These are phyloP conservation scores for Trifolium subterraneum DNA, from an alignment of 306 rosid genomes.

Conservation along the genomic window DNA sequence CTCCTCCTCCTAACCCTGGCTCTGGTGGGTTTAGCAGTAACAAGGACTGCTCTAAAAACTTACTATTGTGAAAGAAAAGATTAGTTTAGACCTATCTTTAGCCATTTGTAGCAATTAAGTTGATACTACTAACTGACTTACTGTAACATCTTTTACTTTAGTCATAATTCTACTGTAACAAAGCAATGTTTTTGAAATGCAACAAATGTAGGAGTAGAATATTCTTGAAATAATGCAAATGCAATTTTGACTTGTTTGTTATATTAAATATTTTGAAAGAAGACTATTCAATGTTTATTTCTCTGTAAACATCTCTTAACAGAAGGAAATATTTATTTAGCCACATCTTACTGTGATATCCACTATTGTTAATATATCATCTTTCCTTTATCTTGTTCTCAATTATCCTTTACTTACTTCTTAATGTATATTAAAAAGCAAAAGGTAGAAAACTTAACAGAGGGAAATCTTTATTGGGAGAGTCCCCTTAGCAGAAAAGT, in stretches of 20 bases:
- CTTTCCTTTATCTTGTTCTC: neutral
- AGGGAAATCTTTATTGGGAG: neutral
- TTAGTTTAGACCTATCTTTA: constrained; percentile 78
- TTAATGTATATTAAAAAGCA: neutral
- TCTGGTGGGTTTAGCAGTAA: constrained; percentile 41
- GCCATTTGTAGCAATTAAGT: constrained; percentile 72
- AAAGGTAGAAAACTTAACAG: constrained; percentile 6
- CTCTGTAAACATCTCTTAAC: too few species aligned
- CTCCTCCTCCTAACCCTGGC: neutral
- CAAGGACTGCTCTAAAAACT: constrained; percentile 58
- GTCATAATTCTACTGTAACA: constrained; percentile 26
- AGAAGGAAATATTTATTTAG: too few species aligned
- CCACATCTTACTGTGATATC: too few species aligned
- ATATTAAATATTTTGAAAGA: neutral
- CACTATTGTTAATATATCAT: neutral
- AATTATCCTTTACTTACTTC: constrained; percentile 9
- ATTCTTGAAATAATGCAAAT: neutral
- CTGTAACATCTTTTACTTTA: constrained; percentile 34
- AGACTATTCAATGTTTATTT: neutral
- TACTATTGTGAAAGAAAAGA: constrained; percentile 47
- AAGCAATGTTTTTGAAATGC: neutral
- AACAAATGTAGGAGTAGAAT: neutral
- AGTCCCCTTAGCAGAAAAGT: neutral
- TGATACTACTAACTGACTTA: neutral
- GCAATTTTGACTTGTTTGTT: neutral